phyloP scores from a whole-genome alignment of 1,139 yeast species.

The Zhuliangozyma blackwelliae region DNA sequence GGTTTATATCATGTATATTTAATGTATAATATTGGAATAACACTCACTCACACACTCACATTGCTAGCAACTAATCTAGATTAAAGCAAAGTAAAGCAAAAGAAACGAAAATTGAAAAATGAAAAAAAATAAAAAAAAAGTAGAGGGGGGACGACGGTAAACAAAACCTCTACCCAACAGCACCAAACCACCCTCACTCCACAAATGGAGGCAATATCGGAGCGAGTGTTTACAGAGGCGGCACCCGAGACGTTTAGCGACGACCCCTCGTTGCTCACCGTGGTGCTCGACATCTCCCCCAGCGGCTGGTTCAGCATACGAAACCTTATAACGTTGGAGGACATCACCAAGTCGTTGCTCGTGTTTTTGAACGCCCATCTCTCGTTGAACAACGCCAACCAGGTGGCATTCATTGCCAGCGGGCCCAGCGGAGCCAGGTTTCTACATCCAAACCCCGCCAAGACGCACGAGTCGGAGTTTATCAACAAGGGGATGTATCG shows the following conservation, averaged over 20 bases:
- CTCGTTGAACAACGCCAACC: slow-evolving; percentile 78
- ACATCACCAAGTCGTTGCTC: slow-evolving; percentile 55
- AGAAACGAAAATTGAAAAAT: too few species aligned
- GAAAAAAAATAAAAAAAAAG: too few species aligned
- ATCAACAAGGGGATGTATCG: slow-evolving; percentile 62
- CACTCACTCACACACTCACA: too few species aligned
- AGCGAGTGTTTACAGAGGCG: slow-evolving; percentile 53
- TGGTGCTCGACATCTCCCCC: slow-evolving; percentile 78
- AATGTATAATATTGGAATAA: not conserved
- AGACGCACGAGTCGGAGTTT: slow-evolving; percentile 18
- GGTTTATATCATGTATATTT: slow-evolving; percentile 2
- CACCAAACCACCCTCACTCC: too few species aligned
- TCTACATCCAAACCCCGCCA: slow-evolving; percentile 57
- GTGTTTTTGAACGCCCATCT: slow-evolving; percentile 83
- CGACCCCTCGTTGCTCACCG: slow-evolving; percentile 75
- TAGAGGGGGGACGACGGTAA: too few species aligned
- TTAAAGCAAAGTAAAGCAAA: too few species aligned
- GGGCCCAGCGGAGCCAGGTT: slow-evolving; percentile 68
- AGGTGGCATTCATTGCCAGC: slow-evolving; percentile 78
- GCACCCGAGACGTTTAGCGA: slow-evolving; percentile 38
- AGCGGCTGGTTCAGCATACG: slow-evolving; percentile 62
- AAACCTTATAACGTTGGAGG: slow-evolving; percentile 44
- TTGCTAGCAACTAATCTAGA: too few species aligned
- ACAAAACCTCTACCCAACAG: too few species aligned
- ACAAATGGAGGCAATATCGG: slow-evolving; percentile 72